These are phyloP conservation scores for Schwanniomyces yamadae DNA, from an alignment of 805 yeast species.

Conservation along the genomic window DNA sequence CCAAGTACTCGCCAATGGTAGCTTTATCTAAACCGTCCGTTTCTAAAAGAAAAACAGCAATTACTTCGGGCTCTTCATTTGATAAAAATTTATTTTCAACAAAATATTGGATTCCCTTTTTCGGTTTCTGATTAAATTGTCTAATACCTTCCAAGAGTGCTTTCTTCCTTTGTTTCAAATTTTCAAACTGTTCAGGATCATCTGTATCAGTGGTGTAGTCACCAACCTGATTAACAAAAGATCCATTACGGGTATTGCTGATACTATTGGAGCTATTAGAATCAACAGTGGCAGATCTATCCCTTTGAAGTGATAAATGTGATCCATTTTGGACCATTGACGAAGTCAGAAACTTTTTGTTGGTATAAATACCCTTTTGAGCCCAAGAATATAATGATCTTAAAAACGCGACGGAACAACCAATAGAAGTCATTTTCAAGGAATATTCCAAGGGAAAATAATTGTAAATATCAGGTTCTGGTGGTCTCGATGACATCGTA, in stretches of 20 bases:
- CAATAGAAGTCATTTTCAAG: slow-evolving; percentile 76
- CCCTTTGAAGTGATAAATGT: slow-evolving; percentile 16
- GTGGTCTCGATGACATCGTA: slow-evolving; percentile 54
- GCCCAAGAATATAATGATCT: slow-evolving; percentile 86
- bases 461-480: slow-evolving; percentile 53
- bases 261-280: slow-evolving; percentile 24
- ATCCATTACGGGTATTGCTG: slow-evolving; percentile 28
- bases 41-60: slow-evolving; percentile 70
- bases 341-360: slow-evolving; percentile 4
- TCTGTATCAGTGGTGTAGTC: slow-evolving; percentile 44
- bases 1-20: slow-evolving; percentile 85
- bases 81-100: slow-evolving; percentile 62
- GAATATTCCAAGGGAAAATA: slow-evolving; percentile 78
- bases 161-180: slow-evolving; percentile 77
- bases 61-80: slow-evolving; percentile 58
- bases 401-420: slow-evolving; percentile 77
- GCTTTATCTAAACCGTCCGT: slow-evolving; percentile 81
- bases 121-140: slow-evolving; percentile 82
- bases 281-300: slow-evolving; percentile 28
- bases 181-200: slow-evolving; percentile 83
- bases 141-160: slow-evolving; percentile 74
- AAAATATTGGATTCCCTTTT: slow-evolving; percentile 68
- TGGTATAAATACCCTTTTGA: slow-evolving; percentile 47
- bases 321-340: slow-evolving; percentile 11
- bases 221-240: slow-evolving; percentile 11